phyloP scores from a whole-genome alignment of 768 basidiomycete species.

The Hysterangium stoloniferum region DNA sequence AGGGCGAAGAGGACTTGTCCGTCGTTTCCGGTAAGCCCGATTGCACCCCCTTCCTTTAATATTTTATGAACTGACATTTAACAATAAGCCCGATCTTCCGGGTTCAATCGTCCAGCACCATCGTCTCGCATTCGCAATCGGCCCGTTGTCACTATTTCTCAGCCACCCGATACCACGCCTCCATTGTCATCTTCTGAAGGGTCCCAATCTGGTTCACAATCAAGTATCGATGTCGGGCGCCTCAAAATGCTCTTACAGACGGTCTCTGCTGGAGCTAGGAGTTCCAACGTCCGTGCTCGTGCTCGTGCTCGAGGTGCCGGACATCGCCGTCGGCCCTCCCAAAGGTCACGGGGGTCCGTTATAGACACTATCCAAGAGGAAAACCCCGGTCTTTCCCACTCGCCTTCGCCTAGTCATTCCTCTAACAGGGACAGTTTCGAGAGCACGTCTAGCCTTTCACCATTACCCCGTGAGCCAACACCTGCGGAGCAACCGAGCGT shows the following conservation, averaged over 20 bases:
- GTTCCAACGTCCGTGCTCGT: slow-evolving; percentile 31
- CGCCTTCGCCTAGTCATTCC: slow-evolving; percentile 16
- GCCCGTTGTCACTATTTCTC: slow-evolving; percentile 19
- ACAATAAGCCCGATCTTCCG: slow-evolving; percentile 37
- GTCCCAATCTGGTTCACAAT: slow-evolving; percentile 64
- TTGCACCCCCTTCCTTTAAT: neutral
- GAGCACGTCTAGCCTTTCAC: neutral
- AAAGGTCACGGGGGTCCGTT: slow-evolving; percentile 47
- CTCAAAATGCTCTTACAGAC: slow-evolving; percentile 51
- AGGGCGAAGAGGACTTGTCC: slow-evolving; percentile 51
- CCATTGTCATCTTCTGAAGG: slow-evolving; percentile 56
- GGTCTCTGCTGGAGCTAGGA: slow-evolving; percentile 37
- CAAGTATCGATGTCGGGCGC: slow-evolving; percentile 65
- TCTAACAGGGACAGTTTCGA: slow-evolving; percentile 19
- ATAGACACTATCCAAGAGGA: slow-evolving; percentile 83
- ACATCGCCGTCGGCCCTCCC: slow-evolving; percentile 64
- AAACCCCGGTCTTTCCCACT: slow-evolving; percentile 27
- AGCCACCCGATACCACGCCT: slow-evolving; percentile 27
- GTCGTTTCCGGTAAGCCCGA: slow-evolving; percentile 43
- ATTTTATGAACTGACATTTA: slow-evolving; percentile 9
- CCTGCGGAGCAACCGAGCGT: slow-evolving; percentile 1
- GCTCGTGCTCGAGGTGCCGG: slow-evolving; percentile 53
- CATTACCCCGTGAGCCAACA: neutral
- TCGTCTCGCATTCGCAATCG: slow-evolving; percentile 47
- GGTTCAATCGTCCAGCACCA: slow-evolving; percentile 54